Evolutionary conservation across 441 rosid genomes (phyloP).

Genomic region (Euphorbia neoarborescens): DNA sequence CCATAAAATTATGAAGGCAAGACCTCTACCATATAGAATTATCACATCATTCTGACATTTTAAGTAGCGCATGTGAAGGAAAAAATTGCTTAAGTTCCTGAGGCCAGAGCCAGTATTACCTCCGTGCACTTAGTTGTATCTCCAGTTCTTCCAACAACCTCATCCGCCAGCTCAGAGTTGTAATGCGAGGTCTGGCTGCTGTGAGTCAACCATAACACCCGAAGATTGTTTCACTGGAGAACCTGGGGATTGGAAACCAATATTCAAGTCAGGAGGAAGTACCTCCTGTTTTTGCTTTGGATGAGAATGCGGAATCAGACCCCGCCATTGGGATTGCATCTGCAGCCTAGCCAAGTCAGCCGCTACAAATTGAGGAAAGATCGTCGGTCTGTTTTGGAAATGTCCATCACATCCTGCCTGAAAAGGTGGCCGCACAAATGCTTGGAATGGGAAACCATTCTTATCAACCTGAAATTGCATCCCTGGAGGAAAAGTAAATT

Average conservation of each 20-base stretch:
- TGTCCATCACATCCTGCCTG: constrained; percentile 38
- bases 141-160: not conserved
- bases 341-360: constrained; percentile 57
- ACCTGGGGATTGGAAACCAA: constrained; percentile 77
- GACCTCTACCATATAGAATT: constrained; percentile 11
- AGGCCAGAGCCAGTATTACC: constrained; percentile 13
- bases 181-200: constrained; percentile 87
- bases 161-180: constrained; percentile 48
- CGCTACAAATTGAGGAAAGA: constrained; percentile 50
- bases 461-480: constrained; percentile 46
- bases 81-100: not conserved
- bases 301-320: constrained; percentile 44
- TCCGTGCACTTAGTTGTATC: not conserved
- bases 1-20: not conserved
- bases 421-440: constrained; percentile 44
- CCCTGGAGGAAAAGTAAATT: constrained; percentile 40
- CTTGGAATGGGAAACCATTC: constrained; percentile 44
- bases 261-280: constrained; percentile 79
- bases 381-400: constrained; percentile 42
- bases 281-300: constrained; percentile 59
- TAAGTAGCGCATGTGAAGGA: constrained; percentile 1
- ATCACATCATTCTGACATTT: constrained; percentile 14
- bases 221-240: constrained; percentile 78
- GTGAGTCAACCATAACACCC: constrained; percentile 59
- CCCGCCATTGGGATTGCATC: constrained; percentile 54